Evolutionary conservation across 2,329 filamentous ascomycete species (phyloP).

Genomic region (Teratosphaeria destructans): DNA sequence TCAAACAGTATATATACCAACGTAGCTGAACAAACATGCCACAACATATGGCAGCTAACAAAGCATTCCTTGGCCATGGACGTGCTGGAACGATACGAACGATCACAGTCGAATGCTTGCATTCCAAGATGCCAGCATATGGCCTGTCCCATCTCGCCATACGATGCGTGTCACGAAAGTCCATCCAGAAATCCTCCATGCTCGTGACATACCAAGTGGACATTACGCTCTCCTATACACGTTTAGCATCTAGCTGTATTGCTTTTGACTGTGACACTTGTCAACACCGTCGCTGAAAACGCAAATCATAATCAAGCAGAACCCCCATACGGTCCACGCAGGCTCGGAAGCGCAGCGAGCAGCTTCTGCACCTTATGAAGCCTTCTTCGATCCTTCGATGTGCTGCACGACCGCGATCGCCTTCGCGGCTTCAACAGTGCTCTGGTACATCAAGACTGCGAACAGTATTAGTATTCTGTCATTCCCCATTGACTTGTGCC

Average conservation of each 20-base stretch:
- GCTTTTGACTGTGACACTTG: neutral
- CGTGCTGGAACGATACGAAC: no score
- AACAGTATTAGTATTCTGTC: slow-evolving; percentile 3
- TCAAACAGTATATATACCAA: neutral
- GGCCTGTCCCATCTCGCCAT: no score
- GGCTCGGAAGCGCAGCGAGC: neutral
- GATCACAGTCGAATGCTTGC: no score
- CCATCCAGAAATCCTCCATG: neutral
- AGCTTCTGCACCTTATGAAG: neutral
- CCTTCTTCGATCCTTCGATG: slow-evolving; percentile 16
- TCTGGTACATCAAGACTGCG: slow-evolving; percentile 21
- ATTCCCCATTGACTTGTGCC: neutral
- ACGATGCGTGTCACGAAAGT: neutral
- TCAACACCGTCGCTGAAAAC: slow-evolving; percentile 2
- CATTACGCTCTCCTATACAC: neutral
- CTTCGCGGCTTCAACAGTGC: slow-evolving; percentile 11
- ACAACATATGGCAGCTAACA: no score
- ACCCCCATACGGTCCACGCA: neutral
- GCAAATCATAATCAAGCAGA: neutral
- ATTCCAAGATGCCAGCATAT: no score
- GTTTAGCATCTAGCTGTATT: neutral
- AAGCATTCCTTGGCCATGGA: no score
- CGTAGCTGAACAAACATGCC: neutral
- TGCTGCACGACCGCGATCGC: slow-evolving; percentile 14
- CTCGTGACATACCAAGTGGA: neutral